A percentile compares a stretch with the other conserved stretches of the same genome.
Conservation (phyloP, 306 rosid genomes). For the Vigna unguiculata region DNA sequence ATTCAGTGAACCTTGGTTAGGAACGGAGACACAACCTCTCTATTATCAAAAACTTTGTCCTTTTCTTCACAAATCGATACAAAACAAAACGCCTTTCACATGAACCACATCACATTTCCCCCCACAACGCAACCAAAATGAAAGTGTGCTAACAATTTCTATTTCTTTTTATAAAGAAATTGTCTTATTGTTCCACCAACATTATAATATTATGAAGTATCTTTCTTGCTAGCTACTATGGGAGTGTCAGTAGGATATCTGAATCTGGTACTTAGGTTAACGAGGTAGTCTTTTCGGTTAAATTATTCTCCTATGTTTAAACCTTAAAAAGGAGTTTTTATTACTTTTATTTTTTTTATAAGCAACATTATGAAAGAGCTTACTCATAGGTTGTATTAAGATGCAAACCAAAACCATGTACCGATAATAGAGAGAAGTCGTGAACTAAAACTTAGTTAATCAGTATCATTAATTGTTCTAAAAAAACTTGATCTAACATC, state of each 20-base stretch:
- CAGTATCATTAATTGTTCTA: background rate
- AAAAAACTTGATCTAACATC: background rate
- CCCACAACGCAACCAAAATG: background rate
- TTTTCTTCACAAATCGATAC: background rate
- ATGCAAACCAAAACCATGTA: no score
- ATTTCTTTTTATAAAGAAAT: background rate
- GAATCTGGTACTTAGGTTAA: no score
- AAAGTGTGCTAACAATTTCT: background rate
- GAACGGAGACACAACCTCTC: constrained; percentile 15
- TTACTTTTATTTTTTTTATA: no score
- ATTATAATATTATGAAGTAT: no score
- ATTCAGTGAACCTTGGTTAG: constrained; percentile 49
- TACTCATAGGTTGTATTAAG: no score
- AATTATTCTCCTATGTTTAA: no score
- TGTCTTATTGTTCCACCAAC: background rate
- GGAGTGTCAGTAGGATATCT: no score
- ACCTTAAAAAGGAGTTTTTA: no score
- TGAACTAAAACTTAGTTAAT: background rate
- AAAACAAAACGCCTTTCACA: constrained; percentile 33
- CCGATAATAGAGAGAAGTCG: no score
- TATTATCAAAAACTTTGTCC: constrained; percentile 14
- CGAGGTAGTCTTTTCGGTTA: no score
- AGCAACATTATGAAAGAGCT: no score
- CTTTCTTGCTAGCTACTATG: no score
- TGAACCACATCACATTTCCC: constrained; percentile 2